Evolutionary conservation across 345 rosid species (phyloP), one percentile per base, ranked within the genome.

Genomic region (Euphorbia pulcherrima): DNA sequence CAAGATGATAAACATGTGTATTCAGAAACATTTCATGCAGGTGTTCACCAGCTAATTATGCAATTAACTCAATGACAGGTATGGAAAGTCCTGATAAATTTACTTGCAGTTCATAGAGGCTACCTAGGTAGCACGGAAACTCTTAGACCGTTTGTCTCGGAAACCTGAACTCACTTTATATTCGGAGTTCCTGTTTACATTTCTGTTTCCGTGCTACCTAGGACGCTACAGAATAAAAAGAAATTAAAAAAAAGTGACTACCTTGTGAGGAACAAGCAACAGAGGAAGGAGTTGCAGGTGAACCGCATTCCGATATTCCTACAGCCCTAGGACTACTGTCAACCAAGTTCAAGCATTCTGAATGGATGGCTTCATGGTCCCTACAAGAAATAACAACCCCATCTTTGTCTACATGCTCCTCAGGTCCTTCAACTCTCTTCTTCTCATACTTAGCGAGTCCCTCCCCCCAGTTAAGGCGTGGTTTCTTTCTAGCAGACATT

Each of bases 401-500:
- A 80, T 80, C 87, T 78, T 83, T 83, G 54, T 44, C 74, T 68
- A 44, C 70, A 76, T 67, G 76, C 68, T 79, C 78, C 46, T 85
- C 88, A 56, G 87, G 87, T 10, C 70, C 83, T 67, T 88, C 97
- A 79, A 90, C 97, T 77, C 82, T 90, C 84, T 88, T 90, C 71
- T 86, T 92, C 81, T 95, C 99, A 72, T 85, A 95, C 75, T 92
- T 92, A 3, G 97, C 98, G 78, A 95, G 83, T 30, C 99, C 99
- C 72, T 95, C 96, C 41, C 99, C 99, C 98, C 98, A 95, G 39
- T 86, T 86, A 14, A 95, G 93, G 65, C 99, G 94, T 29, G 90
- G 90, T 72, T 95, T 95, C 83, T 95, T 95, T 74, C 90, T 86
- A 27, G 91, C 80, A 60, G 69, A 67, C 55, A 70, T 83, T 72